phyloP scores from a whole-genome alignment of 2,329 filamentous ascomycete genomes.

The Hypocrella siamensis region DNA sequence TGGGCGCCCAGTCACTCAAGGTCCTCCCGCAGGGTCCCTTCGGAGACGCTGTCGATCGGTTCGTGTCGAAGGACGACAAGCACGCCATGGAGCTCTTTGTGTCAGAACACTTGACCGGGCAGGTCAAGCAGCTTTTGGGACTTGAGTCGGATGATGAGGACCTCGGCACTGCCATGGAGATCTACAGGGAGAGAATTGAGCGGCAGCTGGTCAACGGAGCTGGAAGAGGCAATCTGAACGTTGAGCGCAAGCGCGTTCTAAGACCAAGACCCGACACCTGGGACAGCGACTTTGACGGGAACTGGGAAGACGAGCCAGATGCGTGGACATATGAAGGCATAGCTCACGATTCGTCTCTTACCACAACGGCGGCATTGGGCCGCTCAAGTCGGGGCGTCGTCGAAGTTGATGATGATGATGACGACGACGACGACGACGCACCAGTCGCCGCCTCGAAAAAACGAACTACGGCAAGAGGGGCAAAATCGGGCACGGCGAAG shows the following conservation, averaged over 20 bases:
- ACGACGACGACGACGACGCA: constrained; percentile 6
- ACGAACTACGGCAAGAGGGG: constrained; percentile 11
- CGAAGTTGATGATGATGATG: constrained; percentile 16
- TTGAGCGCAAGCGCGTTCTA: constrained; percentile 27
- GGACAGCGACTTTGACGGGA: constrained; percentile 81
- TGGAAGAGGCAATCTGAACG: constrained; percentile 21
- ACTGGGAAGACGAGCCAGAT: constrained; percentile 67
- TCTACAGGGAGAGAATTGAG: constrained; percentile 54
- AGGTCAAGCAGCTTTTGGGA: constrained; percentile 53
- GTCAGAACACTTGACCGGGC: constrained; percentile 51
- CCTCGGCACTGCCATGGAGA: constrained; percentile 58
- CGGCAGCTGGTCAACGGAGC: constrained; percentile 49
- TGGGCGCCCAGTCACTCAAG: constrained; percentile 75
- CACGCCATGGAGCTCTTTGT: constrained; percentile 77
- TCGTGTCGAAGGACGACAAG: constrained; percentile 90
- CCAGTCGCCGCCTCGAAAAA: constrained; percentile 18
- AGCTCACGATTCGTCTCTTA: constrained; percentile 5
- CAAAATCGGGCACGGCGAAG: constrained; percentile 11
- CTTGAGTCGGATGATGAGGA: constrained; percentile 50
- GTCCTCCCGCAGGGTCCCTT: constrained; percentile 88
- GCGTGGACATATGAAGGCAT: constrained; percentile 26
- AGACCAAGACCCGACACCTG: constrained; percentile 67
- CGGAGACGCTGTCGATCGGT: constrained; percentile 81
- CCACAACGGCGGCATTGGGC: constrained; percentile 4
- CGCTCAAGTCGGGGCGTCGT: constrained; percentile 7